These are phyloP conservation scores for Centrapalus pauciflorus DNA, from an alignment of 129 eudicot species.

Conservation along the genomic window DNA sequence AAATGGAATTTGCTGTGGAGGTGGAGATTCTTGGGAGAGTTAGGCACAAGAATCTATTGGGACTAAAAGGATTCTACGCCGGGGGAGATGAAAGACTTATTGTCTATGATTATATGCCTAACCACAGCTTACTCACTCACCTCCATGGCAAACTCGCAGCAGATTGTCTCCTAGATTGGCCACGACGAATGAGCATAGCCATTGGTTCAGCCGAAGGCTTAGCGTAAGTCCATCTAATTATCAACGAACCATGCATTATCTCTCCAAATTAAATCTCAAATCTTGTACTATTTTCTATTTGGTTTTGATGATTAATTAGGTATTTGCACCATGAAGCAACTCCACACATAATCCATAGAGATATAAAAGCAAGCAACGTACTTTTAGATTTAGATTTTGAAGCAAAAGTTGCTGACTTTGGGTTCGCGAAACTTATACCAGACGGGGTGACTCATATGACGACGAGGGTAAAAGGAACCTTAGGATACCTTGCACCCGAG, in stretches of 20 bases:
- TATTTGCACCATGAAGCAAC: slow-evolving; percentile 76
- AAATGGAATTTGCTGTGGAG: slow-evolving; percentile 84
- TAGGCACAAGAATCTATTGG: slow-evolving; percentile 62
- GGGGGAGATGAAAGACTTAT: slow-evolving; percentile 87
- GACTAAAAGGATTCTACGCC: slow-evolving; percentile 65
- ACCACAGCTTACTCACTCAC: slow-evolving; percentile 75
- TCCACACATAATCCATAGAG: slow-evolving; percentile 86
- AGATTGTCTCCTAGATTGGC: slow-evolving; percentile 67
- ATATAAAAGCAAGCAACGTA: slow-evolving; percentile 81
- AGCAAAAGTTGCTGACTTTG: slow-evolving; percentile 87
- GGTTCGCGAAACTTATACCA: slow-evolving; percentile 73
- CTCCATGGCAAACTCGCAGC: slow-evolving; percentile 77
- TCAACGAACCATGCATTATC: background rate
- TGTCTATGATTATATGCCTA: slow-evolving; percentile 88
- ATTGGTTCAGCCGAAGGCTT: slow-evolving; percentile 75
- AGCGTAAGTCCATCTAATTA: slow-evolving; percentile 48
- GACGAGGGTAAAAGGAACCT: slow-evolving; percentile 75
- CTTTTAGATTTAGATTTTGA: slow-evolving; percentile 60
- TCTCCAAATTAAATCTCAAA: background rate
- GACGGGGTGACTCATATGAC: slow-evolving; percentile 78
- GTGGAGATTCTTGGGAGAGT: slow-evolving; percentile 81
- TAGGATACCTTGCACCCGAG: slow-evolving; percentile 86
- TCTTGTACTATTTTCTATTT: background rate
- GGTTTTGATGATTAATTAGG: slow-evolving; percentile 33
- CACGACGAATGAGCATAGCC: slow-evolving; percentile 57